These are phyloP conservation scores for Tolypocladium inflatum DNA, from an alignment of 2,329 filamentous ascomycete species.

Conservation along the genomic window DNA sequence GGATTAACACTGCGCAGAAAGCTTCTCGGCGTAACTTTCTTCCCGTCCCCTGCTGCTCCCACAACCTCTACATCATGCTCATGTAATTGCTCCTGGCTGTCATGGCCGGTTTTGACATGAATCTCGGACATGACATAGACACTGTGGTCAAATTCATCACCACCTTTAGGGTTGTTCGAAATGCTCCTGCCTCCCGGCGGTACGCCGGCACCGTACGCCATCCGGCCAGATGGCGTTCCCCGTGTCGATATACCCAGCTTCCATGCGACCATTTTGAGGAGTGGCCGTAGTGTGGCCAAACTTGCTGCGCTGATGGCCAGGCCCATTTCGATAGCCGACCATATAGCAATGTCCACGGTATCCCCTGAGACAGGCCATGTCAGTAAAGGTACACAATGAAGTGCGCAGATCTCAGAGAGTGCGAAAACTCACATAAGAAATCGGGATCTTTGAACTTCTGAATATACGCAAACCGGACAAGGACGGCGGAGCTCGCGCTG, in stretches of 20 bases:
- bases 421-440: conserved; percentile 29
- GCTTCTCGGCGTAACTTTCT: not conserved
- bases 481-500: conserved; percentile 34
- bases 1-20: not conserved
- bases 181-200: not conserved
- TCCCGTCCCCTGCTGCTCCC: not conserved
- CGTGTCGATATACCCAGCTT: conserved; percentile 17
- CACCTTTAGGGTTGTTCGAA: not conserved
- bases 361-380: conserved; percentile 13
- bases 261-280: conserved; percentile 24
- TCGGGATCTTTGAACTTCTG: conserved; percentile 27
- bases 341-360: conserved; percentile 35
- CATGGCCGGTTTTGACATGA: not conserved
- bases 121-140: not conserved
- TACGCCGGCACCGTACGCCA: not conserved
- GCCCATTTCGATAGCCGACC: conserved; percentile 36
- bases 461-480: conserved; percentile 30
- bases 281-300: conserved; percentile 35
- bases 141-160: not conserved
- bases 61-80: not conserved
- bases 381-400: not conserved
- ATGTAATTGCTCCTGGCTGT: not conserved
- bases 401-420: not conserved
- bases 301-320: conserved; percentile 39
- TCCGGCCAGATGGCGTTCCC: not conserved